A percentile compares a stretch with the other conserved stretches of the same genome.
phyloP scores from a whole-genome alignment of 441 rosid genomes.

The Euphorbia corollata region DNA sequence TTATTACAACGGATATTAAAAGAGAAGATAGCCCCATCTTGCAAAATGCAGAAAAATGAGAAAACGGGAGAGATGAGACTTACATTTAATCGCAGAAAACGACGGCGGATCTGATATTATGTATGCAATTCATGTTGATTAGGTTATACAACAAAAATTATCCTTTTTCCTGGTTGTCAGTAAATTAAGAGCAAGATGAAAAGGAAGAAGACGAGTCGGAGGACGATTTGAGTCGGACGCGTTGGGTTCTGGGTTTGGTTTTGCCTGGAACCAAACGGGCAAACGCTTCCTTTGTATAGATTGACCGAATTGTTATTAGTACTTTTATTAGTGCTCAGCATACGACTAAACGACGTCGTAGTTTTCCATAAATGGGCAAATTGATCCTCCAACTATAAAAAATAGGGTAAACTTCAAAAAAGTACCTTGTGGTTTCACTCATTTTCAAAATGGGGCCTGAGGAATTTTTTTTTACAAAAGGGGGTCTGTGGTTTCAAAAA shows the following conservation, averaged over 20 bases:
- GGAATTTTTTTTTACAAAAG: too few species aligned
- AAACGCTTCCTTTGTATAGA: constrained; percentile 12
- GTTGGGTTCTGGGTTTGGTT: constrained; percentile 18
- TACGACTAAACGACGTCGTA: neutral
- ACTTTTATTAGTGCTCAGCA: neutral
- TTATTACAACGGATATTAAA: neutral
- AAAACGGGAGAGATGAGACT: neutral
- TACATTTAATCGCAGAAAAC: constrained; percentile 9
- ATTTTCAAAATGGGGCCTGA: too few species aligned
- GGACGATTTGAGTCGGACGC: constrained; percentile 41
- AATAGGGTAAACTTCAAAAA: too few species aligned
- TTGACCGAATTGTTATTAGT: neutral
- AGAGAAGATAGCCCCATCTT: neutral
- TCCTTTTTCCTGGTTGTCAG: neutral
- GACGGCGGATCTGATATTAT: constrained; percentile 15
- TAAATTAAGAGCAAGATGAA: neutral
- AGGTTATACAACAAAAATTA: neutral
- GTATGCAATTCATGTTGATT: constrained; percentile 2
- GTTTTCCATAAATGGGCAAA: too few species aligned
- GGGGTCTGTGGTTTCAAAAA: too few species aligned
- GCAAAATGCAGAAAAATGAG: neutral
- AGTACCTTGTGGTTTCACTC: too few species aligned
- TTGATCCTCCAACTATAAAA: too few species aligned
- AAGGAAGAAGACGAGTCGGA: constrained; percentile 19
- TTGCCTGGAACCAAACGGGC: constrained; percentile 9